Evolutionary conservation across 2,329 filamentous ascomycete species (phyloP).

Genomic region (Orbilia quercus): DNA sequence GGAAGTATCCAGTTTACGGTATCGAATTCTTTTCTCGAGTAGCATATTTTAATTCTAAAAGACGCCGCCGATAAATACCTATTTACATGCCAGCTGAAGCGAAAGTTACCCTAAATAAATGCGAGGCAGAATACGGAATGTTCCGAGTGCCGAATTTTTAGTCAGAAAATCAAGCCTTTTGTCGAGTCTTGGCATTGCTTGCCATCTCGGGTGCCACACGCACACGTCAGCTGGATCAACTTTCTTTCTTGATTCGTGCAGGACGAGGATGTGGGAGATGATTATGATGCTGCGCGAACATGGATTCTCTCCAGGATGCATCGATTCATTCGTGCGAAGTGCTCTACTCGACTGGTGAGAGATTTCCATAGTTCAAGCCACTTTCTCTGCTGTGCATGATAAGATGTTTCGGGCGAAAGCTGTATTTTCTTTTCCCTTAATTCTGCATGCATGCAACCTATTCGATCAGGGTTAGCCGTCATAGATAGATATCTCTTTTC

Average conservation of each 20-base stretch:
- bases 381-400: no score
- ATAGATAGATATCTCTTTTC: not conserved
- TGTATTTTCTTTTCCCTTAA: no score
- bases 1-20: no score
- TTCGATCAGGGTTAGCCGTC: constrained; percentile 1
- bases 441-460: not conserved
- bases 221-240: constrained; percentile 51
- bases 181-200: constrained; percentile 43
- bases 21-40: no score
- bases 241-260: constrained; percentile 23
- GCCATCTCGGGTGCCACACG: constrained; percentile 31
- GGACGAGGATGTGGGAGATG: not conserved
- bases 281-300: constrained; percentile 32
- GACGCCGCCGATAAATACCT: no score
- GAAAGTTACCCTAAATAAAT: not conserved
- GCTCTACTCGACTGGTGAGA: no score
- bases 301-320: not conserved
- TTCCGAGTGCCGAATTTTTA: constrained; percentile 37
- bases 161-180: constrained; percentile 50
- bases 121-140: constrained; percentile 13
- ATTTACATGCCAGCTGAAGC: no score
- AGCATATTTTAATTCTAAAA: no score
- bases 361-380: no score
- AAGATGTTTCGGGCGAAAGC: no score
- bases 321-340: constrained; percentile 22